Conservation (phyloP, 2,329 filamentous ascomycete genomes). For the Podosphaera fusca region DNA sequence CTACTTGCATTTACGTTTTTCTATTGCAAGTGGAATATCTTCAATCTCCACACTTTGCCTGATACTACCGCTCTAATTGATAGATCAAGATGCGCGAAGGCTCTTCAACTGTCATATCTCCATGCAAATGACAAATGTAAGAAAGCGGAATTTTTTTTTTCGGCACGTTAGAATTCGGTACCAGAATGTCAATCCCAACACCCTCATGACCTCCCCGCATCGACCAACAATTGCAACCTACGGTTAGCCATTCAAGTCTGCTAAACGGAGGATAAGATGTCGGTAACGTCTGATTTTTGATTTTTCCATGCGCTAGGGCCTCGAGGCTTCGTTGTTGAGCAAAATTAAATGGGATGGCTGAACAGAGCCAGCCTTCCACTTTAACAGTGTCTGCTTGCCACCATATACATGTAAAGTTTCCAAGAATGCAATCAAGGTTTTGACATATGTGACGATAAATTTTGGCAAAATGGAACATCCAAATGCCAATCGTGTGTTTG, state of each 20-base stretch:
- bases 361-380: conserved; percentile 5
- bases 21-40: too few relatives aligned
- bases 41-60: too few relatives aligned
- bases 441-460: conserved; percentile 11
- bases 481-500: conserved; percentile 12
- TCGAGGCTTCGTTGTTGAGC: conserved; percentile 5
- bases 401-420: conserved; percentile 3
- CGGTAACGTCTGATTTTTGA: conserved; percentile 3
- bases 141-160: too few relatives aligned
- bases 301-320: conserved; percentile 3
- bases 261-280: conserved; percentile 5
- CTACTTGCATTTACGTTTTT: too few relatives aligned
- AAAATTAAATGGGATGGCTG: conserved; percentile 9
- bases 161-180: too few relatives aligned
- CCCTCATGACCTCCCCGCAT: neutral
- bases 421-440: conserved; percentile 7
- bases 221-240: neutral
- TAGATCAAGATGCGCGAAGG: too few relatives aligned
- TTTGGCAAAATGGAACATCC: conserved; percentile 9
- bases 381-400: conserved; percentile 5
- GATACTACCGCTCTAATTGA: too few relatives aligned
- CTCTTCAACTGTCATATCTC: too few relatives aligned
- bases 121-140: too few relatives aligned
- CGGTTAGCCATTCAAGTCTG: neutral
- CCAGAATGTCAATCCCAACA: neutral